phyloP scores from a whole-genome alignment of 352 stramenopile species.

The Globisporangium splendens region DNA sequence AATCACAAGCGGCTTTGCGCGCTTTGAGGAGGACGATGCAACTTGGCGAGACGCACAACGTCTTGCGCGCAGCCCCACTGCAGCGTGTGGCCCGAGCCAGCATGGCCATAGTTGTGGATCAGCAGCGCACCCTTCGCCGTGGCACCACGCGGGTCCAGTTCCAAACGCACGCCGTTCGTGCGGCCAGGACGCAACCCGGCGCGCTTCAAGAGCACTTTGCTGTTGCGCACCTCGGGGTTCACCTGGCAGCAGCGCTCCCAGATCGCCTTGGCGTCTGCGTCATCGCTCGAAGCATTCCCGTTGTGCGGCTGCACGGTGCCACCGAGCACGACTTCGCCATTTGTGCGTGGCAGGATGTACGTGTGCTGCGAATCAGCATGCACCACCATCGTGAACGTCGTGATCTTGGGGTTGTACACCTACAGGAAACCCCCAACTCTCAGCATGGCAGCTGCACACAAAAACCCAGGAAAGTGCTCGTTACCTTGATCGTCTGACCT shows the following conservation, averaged over 20 bases:
- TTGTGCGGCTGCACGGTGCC: constrained; percentile 66
- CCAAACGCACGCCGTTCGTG: constrained; percentile 37
- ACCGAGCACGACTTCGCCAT: constrained; percentile 58
- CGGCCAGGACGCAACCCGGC: constrained; percentile 47
- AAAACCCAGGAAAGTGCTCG: too few relatives aligned
- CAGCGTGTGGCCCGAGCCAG: constrained; percentile 61
- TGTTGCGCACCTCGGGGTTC: constrained; percentile 37
- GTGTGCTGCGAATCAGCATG: constrained; percentile 43
- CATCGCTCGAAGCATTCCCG: constrained; percentile 36
- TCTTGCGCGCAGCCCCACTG: constrained; percentile 65
- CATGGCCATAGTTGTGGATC: constrained; percentile 75
- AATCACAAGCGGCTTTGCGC: constrained; percentile 9
- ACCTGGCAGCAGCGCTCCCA: constrained; percentile 45
- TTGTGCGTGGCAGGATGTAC: constrained; percentile 63
- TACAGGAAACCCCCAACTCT: constrained; percentile 7
- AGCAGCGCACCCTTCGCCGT: constrained; percentile 33
- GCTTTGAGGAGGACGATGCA: constrained; percentile 10
- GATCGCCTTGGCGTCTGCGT: constrained; percentile 37
- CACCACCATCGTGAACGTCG: constrained; percentile 45
- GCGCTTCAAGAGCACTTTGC: constrained; percentile 31
- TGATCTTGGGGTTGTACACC: constrained; percentile 48
- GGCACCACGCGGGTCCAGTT: constrained; percentile 27
- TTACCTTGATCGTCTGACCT: constrained; percentile 55
- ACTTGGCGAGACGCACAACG: constrained; percentile 31
- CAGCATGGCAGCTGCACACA: too few relatives aligned